Evolutionary conservation across 108 stramenopile genomes (phyloP).

Genomic region (Skeletonema costatum): DNA sequence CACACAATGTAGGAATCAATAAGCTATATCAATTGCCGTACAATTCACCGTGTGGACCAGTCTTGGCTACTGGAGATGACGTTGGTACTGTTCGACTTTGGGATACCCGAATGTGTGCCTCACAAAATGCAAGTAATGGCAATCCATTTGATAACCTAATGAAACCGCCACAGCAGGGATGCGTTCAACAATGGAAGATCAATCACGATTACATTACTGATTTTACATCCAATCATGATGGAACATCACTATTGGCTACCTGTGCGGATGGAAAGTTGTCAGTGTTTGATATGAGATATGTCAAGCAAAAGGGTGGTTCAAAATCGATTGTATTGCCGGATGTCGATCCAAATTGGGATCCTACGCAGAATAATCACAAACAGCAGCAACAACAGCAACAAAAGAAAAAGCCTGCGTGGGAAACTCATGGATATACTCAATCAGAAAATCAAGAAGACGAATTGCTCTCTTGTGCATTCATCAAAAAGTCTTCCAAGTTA

Average conservation of each 20-base stretch:
- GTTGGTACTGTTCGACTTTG: constrained; percentile 78
- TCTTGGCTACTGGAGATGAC: constrained; percentile 84
- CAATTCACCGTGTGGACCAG: constrained; percentile 31
- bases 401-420: constrained; percentile 46
- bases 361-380: constrained; percentile 11
- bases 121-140: neutral
- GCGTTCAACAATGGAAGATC: constrained; percentile 71
- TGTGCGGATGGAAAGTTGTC: constrained; percentile 79
- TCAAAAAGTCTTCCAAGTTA: constrained; percentile 89
- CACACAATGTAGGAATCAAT: constrained; percentile 59
- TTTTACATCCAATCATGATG: constrained; percentile 63
- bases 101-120: constrained; percentile 67
- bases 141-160: constrained; percentile 48
- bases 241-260: constrained; percentile 68
- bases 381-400: neutral
- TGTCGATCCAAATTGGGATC: constrained; percentile 2
- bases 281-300: constrained; percentile 75
- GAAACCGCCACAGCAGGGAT: constrained; percentile 52
- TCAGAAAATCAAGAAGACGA: constrained; percentile 97
- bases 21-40: constrained; percentile 63
- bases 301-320: constrained; percentile 20
- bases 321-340: constrained; percentile 26
- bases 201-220: constrained; percentile 88
- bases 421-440: constrained; percentile 26
- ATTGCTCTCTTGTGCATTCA: constrained; percentile 74